Conservation (phyloP, 2,329 filamentous ascomycete genomes). For the Aspergillus pseudonomiae region DNA sequence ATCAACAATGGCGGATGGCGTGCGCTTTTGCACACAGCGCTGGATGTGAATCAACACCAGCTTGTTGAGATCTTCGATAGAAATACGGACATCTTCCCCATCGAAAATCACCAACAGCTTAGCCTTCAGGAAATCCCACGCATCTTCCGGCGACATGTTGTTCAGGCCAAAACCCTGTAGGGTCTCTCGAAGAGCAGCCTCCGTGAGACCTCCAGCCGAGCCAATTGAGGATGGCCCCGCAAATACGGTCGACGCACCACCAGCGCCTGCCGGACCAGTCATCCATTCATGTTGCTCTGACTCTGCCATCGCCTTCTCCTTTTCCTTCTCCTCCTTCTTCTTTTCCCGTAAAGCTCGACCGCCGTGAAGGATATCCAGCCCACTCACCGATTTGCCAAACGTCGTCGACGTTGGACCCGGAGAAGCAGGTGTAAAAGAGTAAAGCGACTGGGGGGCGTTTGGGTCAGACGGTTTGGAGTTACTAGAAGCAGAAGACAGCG, state of each 20-base stretch:
- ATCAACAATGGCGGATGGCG: conserved; percentile 62
- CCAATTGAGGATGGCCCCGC: conserved; percentile 42
- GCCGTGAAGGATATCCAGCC: conserved; percentile 76
- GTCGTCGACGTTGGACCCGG: conserved; percentile 59
- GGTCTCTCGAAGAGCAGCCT: conserved; percentile 44
- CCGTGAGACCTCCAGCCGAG: conserved; percentile 33
- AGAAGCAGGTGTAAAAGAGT: conserved; percentile 67
- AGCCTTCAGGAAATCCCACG: conserved; percentile 68
- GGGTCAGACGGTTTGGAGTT: conserved; percentile 67
- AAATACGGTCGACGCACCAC: conserved; percentile 32
- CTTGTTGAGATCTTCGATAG: conserved; percentile 67
- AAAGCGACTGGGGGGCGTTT: conserved; percentile 64
- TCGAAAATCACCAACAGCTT: conserved; percentile 66
- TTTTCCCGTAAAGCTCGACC: conserved; percentile 78
- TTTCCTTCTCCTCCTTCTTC: conserved; percentile 69
- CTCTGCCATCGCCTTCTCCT: conserved; percentile 33
- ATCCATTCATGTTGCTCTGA: conserved; percentile 41
- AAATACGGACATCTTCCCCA: conserved; percentile 65
- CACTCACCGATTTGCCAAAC: conserved; percentile 82
- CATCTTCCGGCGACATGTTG: conserved; percentile 69
- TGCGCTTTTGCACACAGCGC: conserved; percentile 63
- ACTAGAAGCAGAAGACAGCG: conserved; percentile 66
- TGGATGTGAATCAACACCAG: conserved; percentile 65
- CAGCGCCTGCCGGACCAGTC: conserved; percentile 27
- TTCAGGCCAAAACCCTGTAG: conserved; percentile 62